phyloP scores from a whole-genome alignment of 768 basidiomycete genomes.

The Lactarius hatsudake region DNA sequence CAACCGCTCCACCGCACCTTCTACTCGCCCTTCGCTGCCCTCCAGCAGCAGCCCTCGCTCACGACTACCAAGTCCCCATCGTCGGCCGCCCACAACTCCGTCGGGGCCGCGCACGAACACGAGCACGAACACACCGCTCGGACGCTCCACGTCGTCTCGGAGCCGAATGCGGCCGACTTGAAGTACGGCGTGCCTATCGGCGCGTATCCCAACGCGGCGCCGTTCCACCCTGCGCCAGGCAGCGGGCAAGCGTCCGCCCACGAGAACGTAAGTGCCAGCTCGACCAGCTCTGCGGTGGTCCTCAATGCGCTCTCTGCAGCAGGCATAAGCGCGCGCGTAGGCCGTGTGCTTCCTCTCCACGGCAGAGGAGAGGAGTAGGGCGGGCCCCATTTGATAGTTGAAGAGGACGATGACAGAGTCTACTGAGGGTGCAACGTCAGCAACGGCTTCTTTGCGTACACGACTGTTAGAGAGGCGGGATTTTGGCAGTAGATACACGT shows the following conservation, averaged over 20 bases:
- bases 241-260: slow-evolving; percentile 18
- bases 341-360: slow-evolving; percentile 43
- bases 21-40: slow-evolving; percentile 62
- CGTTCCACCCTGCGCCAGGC: slow-evolving; percentile 40
- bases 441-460: slow-evolving; percentile 40
- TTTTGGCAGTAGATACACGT: slow-evolving; percentile 44
- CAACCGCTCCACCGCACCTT: slow-evolving; percentile 45
- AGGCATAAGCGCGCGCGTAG: slow-evolving; percentile 49
- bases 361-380: slow-evolving; percentile 49
- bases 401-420: slow-evolving; percentile 35
- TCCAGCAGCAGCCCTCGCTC: slow-evolving; percentile 41
- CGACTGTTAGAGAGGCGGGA: slow-evolving; percentile 37
- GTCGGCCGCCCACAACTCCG: slow-evolving; percentile 21
- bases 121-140: slow-evolving; percentile 54
- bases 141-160: slow-evolving; percentile 65
- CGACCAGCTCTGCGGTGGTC: slow-evolving; percentile 41
- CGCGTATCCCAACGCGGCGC: slow-evolving; percentile 43
- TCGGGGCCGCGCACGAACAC: slow-evolving; percentile 54
- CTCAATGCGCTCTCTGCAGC: slow-evolving; percentile 41
- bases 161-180: slow-evolving; percentile 60
- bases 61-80: slow-evolving; percentile 37
- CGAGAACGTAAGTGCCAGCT: slow-evolving; percentile 37
- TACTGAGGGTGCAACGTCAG: slow-evolving; percentile 33
- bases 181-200: slow-evolving; percentile 72
- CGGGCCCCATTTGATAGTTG: slow-evolving; percentile 45